Percentiles rank a stretch among this genome's conserved stretches.
These are phyloP conservation scores for Paracoccidioides brasiliensis DNA, from an alignment of 2,329 filamentous ascomycete species.

Conservation along the genomic window DNA sequence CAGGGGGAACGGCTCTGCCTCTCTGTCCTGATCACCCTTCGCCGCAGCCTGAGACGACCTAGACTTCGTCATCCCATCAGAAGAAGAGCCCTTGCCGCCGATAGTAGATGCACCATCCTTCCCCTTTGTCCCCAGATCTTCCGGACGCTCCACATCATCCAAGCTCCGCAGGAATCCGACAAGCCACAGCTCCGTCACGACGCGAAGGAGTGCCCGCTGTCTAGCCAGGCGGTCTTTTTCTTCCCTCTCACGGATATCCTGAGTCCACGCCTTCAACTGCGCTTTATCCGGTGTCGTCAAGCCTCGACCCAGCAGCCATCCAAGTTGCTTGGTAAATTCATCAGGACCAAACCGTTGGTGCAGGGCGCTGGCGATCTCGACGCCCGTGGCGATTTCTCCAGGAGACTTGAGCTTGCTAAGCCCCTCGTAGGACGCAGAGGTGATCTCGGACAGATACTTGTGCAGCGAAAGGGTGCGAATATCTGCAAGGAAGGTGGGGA, in stretches of 20 bases:
- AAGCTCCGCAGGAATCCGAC: slow-evolving; percentile 77
- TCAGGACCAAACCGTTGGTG: slow-evolving; percentile 85
- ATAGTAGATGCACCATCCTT: slow-evolving; percentile 37
- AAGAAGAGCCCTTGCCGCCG: slow-evolving; percentile 30
- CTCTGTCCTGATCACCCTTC: slow-evolving; percentile 47
- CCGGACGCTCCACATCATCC: slow-evolving; percentile 52
- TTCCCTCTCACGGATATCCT: slow-evolving; percentile 81
- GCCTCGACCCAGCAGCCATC: slow-evolving; percentile 83
- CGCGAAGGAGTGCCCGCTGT: slow-evolving; percentile 72
- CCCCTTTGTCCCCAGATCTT: slow-evolving; percentile 42
- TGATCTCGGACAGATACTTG: slow-evolving; percentile 95
- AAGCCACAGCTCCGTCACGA: slow-evolving; percentile 93
- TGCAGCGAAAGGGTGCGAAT: slow-evolving; percentile 81
- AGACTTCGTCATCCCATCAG: slow-evolving; percentile 47
- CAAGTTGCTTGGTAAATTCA: slow-evolving; percentile 84
- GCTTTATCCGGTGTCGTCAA: slow-evolving; percentile 83
- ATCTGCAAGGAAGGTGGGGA: slow-evolving; percentile 76
- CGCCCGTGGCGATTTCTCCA: slow-evolving; percentile 79
- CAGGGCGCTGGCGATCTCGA: slow-evolving; percentile 87
- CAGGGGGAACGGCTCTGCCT: slow-evolving; percentile 82
- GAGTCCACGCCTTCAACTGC: slow-evolving; percentile 60
- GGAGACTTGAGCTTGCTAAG: slow-evolving; percentile 82
- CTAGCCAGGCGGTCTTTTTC: slow-evolving; percentile 84
- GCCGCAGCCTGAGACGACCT: slow-evolving; percentile 44
- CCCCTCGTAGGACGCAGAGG: slow-evolving; percentile 89